Base-by-base conservation (phyloP, 2,329 filamentous ascomycete species). In the Cladosporium sp. region DNA sequence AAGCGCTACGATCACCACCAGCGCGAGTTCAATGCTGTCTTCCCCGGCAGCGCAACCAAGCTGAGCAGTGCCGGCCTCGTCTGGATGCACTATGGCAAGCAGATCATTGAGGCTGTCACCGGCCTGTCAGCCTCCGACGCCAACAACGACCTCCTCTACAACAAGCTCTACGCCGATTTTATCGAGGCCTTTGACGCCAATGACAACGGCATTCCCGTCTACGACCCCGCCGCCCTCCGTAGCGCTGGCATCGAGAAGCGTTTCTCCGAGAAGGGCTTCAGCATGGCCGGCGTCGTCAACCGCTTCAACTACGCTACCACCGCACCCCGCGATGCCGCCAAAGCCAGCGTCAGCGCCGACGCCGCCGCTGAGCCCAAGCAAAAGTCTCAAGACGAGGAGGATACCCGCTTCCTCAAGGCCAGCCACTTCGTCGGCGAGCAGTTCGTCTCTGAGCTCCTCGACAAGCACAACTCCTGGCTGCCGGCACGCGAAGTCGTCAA, bases 1-100 rank as follows among this genome's bases (percentile, higher is more conserved):
- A 88, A 92, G 80, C 91, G 94, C 74, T 99, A 92, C 84, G 95
- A 99, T 81, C 95, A 99, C 83, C 95, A 99, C 85, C 95, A 99
- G 84, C 92, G 94, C 70, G 89, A 88, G 76, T 99, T 99, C 84
- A 80, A 81, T 67, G 90, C 91, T 66, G 92, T 90, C 57, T 99
- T 99, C 81, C 93, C 94, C 24, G 87, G 87, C 68, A 90, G 91
- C 75, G 78, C 81, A 64, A 99, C 95, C 70, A 97, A 96, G 85
- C 90, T 99, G 66, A 96, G 92, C 65, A 96, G 92, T 68, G 95
- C 95, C 0, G 95, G 95, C 1, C 86, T 99, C 26, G 92, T 99
- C 38, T 99, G 95, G 83, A 87, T 97, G 85, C 94, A 98, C 83
- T 98, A 96, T 78, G 95, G 95, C 72, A 89, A 88, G 73, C 86